Percentiles rank a stretch among this genome's conserved stretches.
Evolutionary conservation across 805 yeast genomes (phyloP).

Genomic region (Nakazawaea ambrosiae): DNA sequence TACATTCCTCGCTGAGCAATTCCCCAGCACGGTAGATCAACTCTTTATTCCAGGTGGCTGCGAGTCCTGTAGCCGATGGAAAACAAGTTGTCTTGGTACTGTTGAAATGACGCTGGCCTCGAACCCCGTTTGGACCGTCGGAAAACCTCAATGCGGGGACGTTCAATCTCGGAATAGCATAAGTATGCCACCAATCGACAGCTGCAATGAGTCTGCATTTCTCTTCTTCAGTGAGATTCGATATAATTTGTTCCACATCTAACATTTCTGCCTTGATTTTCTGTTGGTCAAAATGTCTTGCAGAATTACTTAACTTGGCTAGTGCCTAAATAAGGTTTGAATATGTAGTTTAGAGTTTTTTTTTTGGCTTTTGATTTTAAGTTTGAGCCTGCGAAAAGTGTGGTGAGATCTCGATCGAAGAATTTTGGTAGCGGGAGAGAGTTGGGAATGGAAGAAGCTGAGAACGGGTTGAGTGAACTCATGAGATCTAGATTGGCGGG

Average conservation of each 20-base stretch:
- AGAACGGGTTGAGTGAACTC: too few relatives aligned
- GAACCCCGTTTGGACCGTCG: constrained; percentile 44
- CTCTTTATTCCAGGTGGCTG: constrained; percentile 35
- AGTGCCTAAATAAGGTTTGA: too few relatives aligned
- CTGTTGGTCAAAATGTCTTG: too few relatives aligned
- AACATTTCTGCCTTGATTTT: constrained; percentile 8
- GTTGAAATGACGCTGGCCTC: constrained; percentile 35
- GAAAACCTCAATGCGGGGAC: constrained; percentile 28
- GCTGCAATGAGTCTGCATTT: constrained; percentile 4
- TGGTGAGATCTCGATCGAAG: too few relatives aligned
- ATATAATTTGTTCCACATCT: constrained; percentile 5
- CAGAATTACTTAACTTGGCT: background rate
- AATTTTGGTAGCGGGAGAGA: too few relatives aligned
- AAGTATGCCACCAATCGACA: constrained; percentile 35
- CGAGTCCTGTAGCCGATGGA: constrained; percentile 41
- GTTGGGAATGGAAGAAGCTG: too few relatives aligned
- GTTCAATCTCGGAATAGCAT: constrained; percentile 23
- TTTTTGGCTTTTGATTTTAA: too few relatives aligned
- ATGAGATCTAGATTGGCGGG: too few relatives aligned
- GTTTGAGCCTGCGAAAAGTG: too few relatives aligned
- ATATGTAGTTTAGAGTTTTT: too few relatives aligned
- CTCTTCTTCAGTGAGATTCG: constrained; percentile 7
- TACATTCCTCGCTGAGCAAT: constrained; percentile 36
- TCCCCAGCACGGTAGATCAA: constrained; percentile 31
- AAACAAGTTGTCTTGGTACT: constrained; percentile 37